Evolutionary conservation across 495 filamentous ascomycete genomes (phyloP).

Genomic region (Trichoderma gamsii): DNA sequence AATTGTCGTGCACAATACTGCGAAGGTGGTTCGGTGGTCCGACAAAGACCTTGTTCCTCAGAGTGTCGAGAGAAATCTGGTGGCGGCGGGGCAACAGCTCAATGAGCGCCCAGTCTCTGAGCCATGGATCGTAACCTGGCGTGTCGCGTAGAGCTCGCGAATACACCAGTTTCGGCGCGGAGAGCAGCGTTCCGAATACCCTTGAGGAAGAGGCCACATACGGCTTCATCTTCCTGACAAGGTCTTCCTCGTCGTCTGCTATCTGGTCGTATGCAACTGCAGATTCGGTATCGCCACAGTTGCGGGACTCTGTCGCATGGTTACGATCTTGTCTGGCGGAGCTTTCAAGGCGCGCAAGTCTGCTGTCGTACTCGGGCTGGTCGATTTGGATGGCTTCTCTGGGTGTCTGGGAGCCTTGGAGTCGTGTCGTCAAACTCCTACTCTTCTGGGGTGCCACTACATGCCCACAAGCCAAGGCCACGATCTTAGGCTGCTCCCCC

Average conservation of each 20-base stretch:
- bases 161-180: background rate
- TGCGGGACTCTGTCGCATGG: background rate
- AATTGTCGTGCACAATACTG: background rate
- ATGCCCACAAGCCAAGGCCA: background rate
- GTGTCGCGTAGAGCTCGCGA: background rate
- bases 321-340: no score
- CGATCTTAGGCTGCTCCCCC: background rate
- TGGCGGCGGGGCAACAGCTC: background rate
- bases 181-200: background rate
- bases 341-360: no score
- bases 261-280: background rate
- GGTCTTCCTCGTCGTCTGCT: background rate
- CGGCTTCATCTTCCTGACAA: background rate
- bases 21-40: background rate
- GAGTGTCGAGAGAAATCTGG: background rate
- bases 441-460: background rate
- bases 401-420: background rate
- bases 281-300: background rate
- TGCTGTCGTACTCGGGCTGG: background rate
- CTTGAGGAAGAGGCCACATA: background rate
- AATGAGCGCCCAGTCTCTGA: background rate
- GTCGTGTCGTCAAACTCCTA: background rate
- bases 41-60: background rate
- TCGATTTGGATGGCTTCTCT: background rate
- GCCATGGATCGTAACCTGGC: background rate